A percentile compares a stretch with the other conserved stretches of the same genome.
Evolutionary conservation across 2,329 filamentous ascomycete genomes (phyloP).

Genomic region (Zymoseptoria pseudotritici): DNA sequence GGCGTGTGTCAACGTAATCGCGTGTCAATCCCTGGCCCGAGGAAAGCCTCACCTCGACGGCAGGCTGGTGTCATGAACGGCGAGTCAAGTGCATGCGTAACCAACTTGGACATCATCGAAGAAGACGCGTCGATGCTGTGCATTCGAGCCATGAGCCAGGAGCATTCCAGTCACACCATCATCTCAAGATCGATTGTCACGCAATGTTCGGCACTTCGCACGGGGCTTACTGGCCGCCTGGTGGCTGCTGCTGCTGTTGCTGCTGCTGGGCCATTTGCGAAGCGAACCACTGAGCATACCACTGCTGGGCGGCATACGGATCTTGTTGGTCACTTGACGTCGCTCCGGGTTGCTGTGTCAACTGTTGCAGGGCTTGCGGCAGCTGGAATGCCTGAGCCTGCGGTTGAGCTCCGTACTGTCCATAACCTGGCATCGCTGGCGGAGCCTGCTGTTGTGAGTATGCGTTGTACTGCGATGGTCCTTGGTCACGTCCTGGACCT

Average conservation of each 20-base stretch:
- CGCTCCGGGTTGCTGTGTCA: not conserved
- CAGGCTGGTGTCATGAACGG: not conserved
- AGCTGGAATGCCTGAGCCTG: slow-evolving; percentile 8
- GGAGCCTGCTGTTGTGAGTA: slow-evolving; percentile 43
- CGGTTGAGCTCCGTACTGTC: slow-evolving; percentile 20
- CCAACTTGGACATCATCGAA: slow-evolving; percentile 13
- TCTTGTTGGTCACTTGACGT: slow-evolving; percentile 2
- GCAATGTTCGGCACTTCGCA: slow-evolving; percentile 15
- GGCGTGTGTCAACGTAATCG: not conserved
- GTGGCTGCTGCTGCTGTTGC: slow-evolving; percentile 31
- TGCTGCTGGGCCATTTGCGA: slow-evolving; percentile 22
- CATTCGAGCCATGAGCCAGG: slow-evolving; percentile 1
- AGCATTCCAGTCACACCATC: slow-evolving; percentile 16
- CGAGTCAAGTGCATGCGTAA: slow-evolving; percentile 10
- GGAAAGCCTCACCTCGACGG: not conserved
- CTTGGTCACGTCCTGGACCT: slow-evolving; percentile 22
- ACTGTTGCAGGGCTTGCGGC: slow-evolving; percentile 11
- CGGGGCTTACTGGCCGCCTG: slow-evolving; percentile 25
- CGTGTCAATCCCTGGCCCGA: not conserved
- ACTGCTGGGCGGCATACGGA: slow-evolving; percentile 16
- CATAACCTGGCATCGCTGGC: slow-evolving; percentile 23
- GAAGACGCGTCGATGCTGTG: not conserved
- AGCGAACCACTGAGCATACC: slow-evolving; percentile 20
- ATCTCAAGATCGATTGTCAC: slow-evolving; percentile 9
- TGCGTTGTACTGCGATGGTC: slow-evolving; percentile 33